A percentile compares a stretch with the other conserved stretches of the same genome.
Evolutionary conservation across 108 stramenopile genomes (phyloP).

Genomic region (Skeletonema potamos): DNA sequence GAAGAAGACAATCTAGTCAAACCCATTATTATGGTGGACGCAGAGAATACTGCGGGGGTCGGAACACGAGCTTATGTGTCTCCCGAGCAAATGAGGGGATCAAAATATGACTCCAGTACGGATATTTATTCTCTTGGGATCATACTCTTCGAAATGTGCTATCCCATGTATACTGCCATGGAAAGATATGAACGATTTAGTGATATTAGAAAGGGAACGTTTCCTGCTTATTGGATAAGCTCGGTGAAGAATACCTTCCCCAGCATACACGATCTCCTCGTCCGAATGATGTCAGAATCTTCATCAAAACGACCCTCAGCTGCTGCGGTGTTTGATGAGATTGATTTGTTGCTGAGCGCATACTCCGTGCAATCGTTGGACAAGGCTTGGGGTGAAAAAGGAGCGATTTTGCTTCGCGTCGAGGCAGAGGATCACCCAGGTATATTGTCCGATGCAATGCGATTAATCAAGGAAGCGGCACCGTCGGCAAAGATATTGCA

Average conservation of each 20-base stretch:
- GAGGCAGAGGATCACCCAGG: conserved; percentile 67
- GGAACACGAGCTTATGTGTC: conserved; percentile 93
- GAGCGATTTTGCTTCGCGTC: conserved; percentile 66
- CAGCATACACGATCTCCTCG: conserved; percentile 56
- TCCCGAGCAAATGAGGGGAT: conserved; percentile 91
- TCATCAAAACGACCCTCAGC: conserved; percentile 70
- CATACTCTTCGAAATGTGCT: conserved; percentile 94
- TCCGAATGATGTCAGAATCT: conserved; percentile 64
- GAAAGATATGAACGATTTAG: conserved; percentile 55
- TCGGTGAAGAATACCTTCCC: conserved; percentile 57
- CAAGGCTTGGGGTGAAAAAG: conserved; percentile 51
- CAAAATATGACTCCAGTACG: conserved; percentile 91
- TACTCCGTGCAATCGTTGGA: conserved; percentile 76
- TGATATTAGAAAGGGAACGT: conserved; percentile 30
- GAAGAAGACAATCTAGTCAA: neutral
- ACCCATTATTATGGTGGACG: conserved; percentile 2
- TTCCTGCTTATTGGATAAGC: conserved; percentile 66
- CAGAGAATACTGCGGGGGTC: conserved; percentile 86
- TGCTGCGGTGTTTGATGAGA: conserved; percentile 47
- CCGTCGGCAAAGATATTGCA: conserved; percentile 64
- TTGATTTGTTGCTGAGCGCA: conserved; percentile 67
- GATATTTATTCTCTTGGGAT: conserved; percentile 94
- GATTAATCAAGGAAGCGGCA: conserved; percentile 58
- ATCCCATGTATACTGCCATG: conserved; percentile 89
- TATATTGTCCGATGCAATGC: conserved; percentile 62